phyloP scores from a whole-genome alignment of 2,329 filamentous ascomycete genomes.

The Nigrospora osmanthi region DNA sequence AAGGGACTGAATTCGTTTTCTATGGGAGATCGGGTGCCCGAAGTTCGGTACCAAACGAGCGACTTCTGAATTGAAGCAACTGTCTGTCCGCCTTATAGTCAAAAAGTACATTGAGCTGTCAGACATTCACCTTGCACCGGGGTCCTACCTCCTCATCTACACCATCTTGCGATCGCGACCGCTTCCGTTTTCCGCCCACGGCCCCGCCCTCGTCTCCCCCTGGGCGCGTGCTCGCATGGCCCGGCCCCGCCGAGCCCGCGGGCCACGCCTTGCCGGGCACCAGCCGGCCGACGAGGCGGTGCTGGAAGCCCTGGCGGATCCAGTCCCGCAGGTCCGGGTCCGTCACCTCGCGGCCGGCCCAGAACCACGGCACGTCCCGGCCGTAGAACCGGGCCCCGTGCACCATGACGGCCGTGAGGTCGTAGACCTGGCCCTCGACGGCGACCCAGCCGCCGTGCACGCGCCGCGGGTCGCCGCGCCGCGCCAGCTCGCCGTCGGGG shows the following conservation, averaged over 20 bases:
- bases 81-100: too few relatives aligned
- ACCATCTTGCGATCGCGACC: too few relatives aligned
- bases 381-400: conserved; percentile 1
- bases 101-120: too few relatives aligned
- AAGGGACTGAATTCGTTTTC: too few relatives aligned
- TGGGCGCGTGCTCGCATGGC: conserved; percentile 12
- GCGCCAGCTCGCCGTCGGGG: conserved; percentile 4
- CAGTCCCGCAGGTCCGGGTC: neutral
- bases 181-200: too few relatives aligned
- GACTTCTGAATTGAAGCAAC: too few relatives aligned
- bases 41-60: too few relatives aligned
- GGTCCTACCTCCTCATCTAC: too few relatives aligned
- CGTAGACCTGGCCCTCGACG: conserved; percentile 4
- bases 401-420: conserved; percentile 6
- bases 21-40: too few relatives aligned
- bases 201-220: too few relatives aligned
- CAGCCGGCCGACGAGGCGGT: conserved; percentile 1
- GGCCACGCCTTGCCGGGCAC: conserved; percentile 1
- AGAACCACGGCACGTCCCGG: neutral
- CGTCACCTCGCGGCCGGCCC: neutral
- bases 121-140: too few relatives aligned
- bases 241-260: conserved; percentile 12
- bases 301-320: neutral
- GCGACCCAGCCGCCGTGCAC: conserved; percentile 3
- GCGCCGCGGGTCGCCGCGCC: conserved; percentile 1